Evolutionary conservation across 768 basidiomycete species (phyloP), one percentile per base, ranked within the genome.

Genomic region (Calvatia gigantea): DNA sequence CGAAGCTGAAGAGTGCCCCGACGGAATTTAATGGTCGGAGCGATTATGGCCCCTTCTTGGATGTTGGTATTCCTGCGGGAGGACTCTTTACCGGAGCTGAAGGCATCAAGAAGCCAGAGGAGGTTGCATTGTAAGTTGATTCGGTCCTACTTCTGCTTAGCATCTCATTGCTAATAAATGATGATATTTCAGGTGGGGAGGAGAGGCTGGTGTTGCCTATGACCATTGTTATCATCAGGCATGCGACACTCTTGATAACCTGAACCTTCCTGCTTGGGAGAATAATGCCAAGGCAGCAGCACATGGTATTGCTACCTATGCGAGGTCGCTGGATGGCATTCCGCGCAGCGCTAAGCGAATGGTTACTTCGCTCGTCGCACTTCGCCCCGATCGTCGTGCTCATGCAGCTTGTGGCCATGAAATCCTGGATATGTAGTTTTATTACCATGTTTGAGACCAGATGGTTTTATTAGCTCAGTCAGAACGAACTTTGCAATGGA

Each of bases 31-130:
- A 48, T 32, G 64, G 65, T 37, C 66, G 67, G 38, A 65, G 64
- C 45, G 70, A 71, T 37, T 71, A 71, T 39, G 66, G 67, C 17
- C 65, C 70, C 12, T 71, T 69, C 63, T 56, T 70, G 19, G 64
- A 66, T 31, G 67, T 62, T 35, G 65, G 66, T 17, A 69, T 69
- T 33, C 67, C 67, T 51, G 56, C 69, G 39, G 70, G 70, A 21
- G 68, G 70, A 31, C 59, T 71, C 35, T 62, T 62, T 54, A 66
- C 68, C 15, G 70, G 70, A 28, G 66, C 67, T 17, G 69, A 68
- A 43, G 68, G 61, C 17, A 54, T 65, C 38, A 69, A 66, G 64
- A 67, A 67, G 4, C 63, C 39, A 4, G 59, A 64, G n/a, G 52
- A 69, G 50, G 66, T 60, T 17, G 42, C 55, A 42, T 63, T 56